These are phyloP conservation scores for Clitopilus passeckerianus DNA, from an alignment of 768 basidiomycete genomes.

Conservation along the genomic window DNA sequence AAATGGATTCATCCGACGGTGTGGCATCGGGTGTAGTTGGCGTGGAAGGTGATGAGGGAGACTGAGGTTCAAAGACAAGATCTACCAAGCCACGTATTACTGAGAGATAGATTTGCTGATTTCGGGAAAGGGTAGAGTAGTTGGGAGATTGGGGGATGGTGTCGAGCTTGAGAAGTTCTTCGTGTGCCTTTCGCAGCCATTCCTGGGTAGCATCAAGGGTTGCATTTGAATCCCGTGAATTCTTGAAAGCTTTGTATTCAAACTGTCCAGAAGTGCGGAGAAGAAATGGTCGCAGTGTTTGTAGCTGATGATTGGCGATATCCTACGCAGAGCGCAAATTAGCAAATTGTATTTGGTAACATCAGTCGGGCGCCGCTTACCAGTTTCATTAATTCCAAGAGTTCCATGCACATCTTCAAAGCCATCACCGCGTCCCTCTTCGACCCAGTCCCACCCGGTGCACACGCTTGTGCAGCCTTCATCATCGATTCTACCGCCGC, in stretches of 20 bases:
- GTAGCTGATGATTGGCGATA: slow-evolving; percentile 94
- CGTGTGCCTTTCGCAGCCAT: slow-evolving; percentile 59
- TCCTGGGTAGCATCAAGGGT: slow-evolving; percentile 53
- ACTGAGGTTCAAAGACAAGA: slow-evolving; percentile 48
- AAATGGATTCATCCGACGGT: slow-evolving; percentile 3
- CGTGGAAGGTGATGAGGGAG: slow-evolving; percentile 28
- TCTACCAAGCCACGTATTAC: slow-evolving; percentile 58
- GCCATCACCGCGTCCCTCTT: slow-evolving; percentile 67
- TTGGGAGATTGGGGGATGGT: slow-evolving; percentile 40
- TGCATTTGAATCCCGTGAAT: slow-evolving; percentile 38
- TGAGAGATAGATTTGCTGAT: slow-evolving; percentile 51
- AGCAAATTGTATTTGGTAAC: slow-evolving; percentile 5
- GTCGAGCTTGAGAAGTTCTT: slow-evolving; percentile 34
- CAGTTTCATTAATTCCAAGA: slow-evolving; percentile 93
- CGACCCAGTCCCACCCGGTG: slow-evolving; percentile 47
- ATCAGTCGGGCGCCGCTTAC: slow-evolving; percentile 36
- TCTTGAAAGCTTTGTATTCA: slow-evolving; percentile 74
- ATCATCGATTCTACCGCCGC: slow-evolving; percentile 82
- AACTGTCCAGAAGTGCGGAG: slow-evolving; percentile 74
- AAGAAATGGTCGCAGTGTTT: slow-evolving; percentile 88
- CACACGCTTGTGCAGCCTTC: slow-evolving; percentile 53
- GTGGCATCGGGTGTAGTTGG: slow-evolving; percentile 20
- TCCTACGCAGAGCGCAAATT: slow-evolving; percentile 48
- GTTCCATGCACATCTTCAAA: slow-evolving; percentile 80
- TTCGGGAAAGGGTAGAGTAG: slow-evolving; percentile 43